These are phyloP conservation scores for Saprolegnia diclina DNA, from an alignment of 352 stramenopile species.

Conservation along the genomic window DNA sequence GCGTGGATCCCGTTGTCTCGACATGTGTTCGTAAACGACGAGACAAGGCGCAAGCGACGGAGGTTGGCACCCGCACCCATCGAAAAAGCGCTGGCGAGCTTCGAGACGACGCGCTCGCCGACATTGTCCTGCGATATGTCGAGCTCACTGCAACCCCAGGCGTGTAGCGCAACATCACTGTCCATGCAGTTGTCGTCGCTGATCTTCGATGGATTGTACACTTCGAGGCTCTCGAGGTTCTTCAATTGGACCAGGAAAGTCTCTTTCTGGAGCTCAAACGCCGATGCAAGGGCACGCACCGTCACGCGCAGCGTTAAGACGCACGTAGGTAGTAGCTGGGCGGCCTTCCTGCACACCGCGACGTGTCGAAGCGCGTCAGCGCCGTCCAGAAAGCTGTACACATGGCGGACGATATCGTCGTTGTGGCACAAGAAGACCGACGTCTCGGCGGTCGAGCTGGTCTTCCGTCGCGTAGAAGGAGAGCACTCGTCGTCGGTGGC, in stretches of 20 bases:
- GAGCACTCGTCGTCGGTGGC: not conserved
- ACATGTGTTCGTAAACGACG: conserved; percentile 75
- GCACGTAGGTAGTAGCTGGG: conserved; percentile 48
- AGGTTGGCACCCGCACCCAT: conserved; percentile 53
- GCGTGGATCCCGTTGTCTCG: conserved; percentile 60
- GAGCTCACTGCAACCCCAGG: conserved; percentile 70
- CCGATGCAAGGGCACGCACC: conserved; percentile 41
- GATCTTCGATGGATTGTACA: conserved; percentile 55
- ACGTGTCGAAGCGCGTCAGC: conserved; percentile 57
- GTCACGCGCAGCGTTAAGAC: conserved; percentile 54
- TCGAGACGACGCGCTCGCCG: conserved; percentile 57
- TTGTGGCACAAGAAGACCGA: conserved; percentile 61
- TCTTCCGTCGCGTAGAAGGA: not conserved
- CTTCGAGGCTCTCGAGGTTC: conserved; percentile 51
- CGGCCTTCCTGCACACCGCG: conserved; percentile 58
- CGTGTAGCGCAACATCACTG: conserved; percentile 48
- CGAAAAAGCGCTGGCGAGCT: conserved; percentile 61
- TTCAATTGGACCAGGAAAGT: conserved; percentile 46
- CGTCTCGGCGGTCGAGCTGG: not conserved
- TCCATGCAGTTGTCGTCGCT: conserved; percentile 52
- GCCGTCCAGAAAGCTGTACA: conserved; percentile 66
- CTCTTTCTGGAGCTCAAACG: conserved; percentile 37
- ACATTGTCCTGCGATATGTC: conserved; percentile 73
- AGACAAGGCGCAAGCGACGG: conserved; percentile 53
- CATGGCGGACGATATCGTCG: conserved; percentile 55